phyloP scores from a whole-genome alignment of 805 yeast species.

The Candida methanosorbosa region DNA sequence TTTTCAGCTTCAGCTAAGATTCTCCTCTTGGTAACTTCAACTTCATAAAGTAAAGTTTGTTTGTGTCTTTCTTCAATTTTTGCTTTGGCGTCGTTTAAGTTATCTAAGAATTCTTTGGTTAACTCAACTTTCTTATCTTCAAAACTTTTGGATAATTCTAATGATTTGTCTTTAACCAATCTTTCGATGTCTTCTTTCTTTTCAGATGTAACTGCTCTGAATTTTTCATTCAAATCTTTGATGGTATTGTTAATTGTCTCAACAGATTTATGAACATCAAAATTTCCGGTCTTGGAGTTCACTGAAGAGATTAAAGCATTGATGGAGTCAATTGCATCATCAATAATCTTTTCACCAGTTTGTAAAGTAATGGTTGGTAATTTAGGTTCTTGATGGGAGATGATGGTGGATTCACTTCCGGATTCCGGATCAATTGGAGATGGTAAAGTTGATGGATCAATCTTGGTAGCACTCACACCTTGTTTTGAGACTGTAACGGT shows the following conservation, averaged over 20 bases:
- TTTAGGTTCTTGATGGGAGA: constrained; percentile 6
- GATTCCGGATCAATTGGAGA: constrained; percentile 8
- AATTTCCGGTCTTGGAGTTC: constrained; percentile 12
- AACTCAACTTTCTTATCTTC: constrained; percentile 42
- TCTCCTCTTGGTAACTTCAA: constrained; percentile 57
- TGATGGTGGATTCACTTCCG: constrained; percentile 7
- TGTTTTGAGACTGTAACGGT: constrained; percentile 30
- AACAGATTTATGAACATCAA: constrained; percentile 14
- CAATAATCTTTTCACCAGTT: constrained; percentile 24
- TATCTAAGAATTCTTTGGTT: constrained; percentile 48
- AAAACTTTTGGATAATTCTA: constrained; percentile 21
- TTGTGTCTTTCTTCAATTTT: constrained; percentile 53
- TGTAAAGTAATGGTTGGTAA: constrained; percentile 23
- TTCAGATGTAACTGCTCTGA: constrained; percentile 9
- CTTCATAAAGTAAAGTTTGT: constrained; percentile 49
- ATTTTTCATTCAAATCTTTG: constrained; percentile 13
- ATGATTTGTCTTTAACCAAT: constrained; percentile 20
- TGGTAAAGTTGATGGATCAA: constrained; percentile 13
- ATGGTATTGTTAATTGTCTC: constrained; percentile 15
- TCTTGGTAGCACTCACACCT: constrained; percentile 26
- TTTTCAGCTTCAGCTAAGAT: constrained; percentile 67
- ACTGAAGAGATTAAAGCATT: constrained; percentile 26
- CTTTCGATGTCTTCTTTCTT: constrained; percentile 13
- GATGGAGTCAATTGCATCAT: constrained; percentile 24
- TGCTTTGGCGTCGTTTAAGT: constrained; percentile 54